phyloP scores from a whole-genome alignment of 2,329 filamentous ascomycete genomes.

The Fusarium sp. region DNA sequence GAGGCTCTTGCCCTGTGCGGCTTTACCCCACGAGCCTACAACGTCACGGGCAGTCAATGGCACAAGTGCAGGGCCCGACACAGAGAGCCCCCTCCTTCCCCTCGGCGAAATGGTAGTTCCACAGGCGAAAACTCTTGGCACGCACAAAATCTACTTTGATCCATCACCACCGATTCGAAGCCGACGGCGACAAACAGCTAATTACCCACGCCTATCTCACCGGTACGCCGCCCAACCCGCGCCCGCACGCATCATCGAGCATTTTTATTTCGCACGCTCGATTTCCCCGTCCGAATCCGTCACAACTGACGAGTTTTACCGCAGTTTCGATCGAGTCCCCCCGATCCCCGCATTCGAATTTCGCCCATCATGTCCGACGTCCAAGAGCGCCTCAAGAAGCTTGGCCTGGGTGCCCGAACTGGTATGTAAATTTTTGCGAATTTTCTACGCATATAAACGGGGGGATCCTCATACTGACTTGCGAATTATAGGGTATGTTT shows the following conservation, averaged over 20 bases:
- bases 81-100: constrained; percentile 36
- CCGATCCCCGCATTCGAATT: constrained; percentile 51
- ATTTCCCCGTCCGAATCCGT: constrained; percentile 42
- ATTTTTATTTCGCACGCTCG: constrained; percentile 28
- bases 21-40: constrained; percentile 44
- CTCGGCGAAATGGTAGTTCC: constrained; percentile 58
- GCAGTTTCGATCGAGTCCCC: constrained; percentile 49
- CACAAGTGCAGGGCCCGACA: constrained; percentile 31
- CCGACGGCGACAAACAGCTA: constrained; percentile 57
- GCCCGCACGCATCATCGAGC: constrained; percentile 35
- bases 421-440: constrained; percentile 68
- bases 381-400: constrained; percentile 74
- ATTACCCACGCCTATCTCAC: constrained; percentile 53
- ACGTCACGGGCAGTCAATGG: constrained; percentile 43
- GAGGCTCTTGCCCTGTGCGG: constrained; percentile 23
- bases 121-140: constrained; percentile 62
- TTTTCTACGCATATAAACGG: not conserved
- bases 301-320: constrained; percentile 49
- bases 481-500: constrained; percentile 56
- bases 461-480: constrained; percentile 33
- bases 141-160: constrained; percentile 61
- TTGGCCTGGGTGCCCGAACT: constrained; percentile 70
- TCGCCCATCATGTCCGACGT: constrained; percentile 67
- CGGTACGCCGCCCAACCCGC: constrained; percentile 51
- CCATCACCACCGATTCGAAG: constrained; percentile 54